These are phyloP conservation scores for Dothideomycetes sp. DNA, from an alignment of 2,329 filamentous ascomycete genomes.

Conservation along the genomic window DNA sequence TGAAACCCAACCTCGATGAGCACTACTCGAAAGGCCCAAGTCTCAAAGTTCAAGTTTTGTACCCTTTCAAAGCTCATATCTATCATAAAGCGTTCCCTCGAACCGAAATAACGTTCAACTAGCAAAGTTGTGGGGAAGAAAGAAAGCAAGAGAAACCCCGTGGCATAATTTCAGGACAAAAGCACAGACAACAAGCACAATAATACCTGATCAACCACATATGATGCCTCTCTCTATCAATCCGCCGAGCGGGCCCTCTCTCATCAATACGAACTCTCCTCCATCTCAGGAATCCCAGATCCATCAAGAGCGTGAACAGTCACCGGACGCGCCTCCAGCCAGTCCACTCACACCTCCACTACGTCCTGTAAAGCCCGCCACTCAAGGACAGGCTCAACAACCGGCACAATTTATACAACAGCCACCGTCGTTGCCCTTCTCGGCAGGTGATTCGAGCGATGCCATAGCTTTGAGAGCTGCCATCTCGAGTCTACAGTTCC, in stretches of 20 bases:
- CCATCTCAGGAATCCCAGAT: not conserved
- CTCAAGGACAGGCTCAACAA: conserved; percentile 9
- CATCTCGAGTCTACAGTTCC: conserved; percentile 78
- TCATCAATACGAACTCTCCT: conserved; percentile 11
- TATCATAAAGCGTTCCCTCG: too few relatives aligned
- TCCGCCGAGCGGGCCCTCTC: conserved; percentile 18
- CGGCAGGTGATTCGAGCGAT: conserved; percentile 60
- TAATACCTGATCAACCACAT: too few relatives aligned
- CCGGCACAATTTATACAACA: conserved; percentile 31
- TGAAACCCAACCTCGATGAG: too few relatives aligned
- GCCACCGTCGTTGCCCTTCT: conserved; percentile 37
- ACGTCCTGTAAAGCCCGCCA: conserved; percentile 3
- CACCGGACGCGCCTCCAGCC: conserved; percentile 15
- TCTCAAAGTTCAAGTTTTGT: too few relatives aligned
- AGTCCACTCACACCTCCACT: conserved; percentile 16
- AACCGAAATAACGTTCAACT: not conserved
- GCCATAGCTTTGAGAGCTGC: conserved; percentile 78
- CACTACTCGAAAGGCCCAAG: too few relatives aligned
- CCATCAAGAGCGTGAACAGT: conserved; percentile 7
- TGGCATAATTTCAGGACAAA: conserved; percentile 13
- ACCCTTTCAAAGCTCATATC: too few relatives aligned
- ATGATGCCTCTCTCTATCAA: conserved; percentile 22
- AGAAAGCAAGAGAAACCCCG: not conserved
- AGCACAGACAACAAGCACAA: conserved; percentile 7
- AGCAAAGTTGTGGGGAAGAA: conserved; percentile 2